Conservation (phyloP, 805 yeast genomes). For the Kodamaea hsintzibuensis region DNA sequence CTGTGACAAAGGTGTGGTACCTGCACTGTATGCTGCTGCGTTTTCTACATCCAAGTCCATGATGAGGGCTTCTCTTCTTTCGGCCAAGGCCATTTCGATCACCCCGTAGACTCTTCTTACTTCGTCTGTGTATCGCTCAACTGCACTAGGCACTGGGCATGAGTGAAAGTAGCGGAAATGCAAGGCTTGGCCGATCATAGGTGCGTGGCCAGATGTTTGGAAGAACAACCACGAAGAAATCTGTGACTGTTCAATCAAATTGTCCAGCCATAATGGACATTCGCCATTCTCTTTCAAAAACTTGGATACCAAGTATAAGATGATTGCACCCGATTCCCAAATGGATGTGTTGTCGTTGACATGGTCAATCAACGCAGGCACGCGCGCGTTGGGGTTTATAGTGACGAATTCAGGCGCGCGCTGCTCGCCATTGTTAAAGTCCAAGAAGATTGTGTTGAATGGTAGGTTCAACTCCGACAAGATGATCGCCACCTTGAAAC, state of each 20-base stretch:
- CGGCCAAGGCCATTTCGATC: slow-evolving; percentile 92
- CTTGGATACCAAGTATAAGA: slow-evolving; percentile 75
- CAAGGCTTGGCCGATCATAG: slow-evolving; percentile 97
- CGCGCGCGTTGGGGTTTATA: slow-evolving; percentile 95
- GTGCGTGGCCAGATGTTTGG: slow-evolving; percentile 96
- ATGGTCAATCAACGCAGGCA: slow-evolving; percentile 93
- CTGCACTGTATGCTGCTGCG: slow-evolving; percentile 83
- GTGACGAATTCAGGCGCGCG: slow-evolving; percentile 90
- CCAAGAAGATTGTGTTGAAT: slow-evolving; percentile 80
- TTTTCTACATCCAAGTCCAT: slow-evolving; percentile 88
- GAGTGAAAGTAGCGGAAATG: slow-evolving; percentile 92
- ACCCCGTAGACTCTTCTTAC: slow-evolving; percentile 93
- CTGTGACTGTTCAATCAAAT: slow-evolving; percentile 76
- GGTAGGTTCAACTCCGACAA: slow-evolving; percentile 78
- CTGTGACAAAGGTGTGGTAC: slow-evolving; percentile 83
- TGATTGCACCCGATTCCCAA: slow-evolving; percentile 96
- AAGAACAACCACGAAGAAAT: slow-evolving; percentile 88
- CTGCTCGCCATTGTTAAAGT: slow-evolving; percentile 86
- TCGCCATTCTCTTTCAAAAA: slow-evolving; percentile 61
- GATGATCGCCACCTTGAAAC: slow-evolving; percentile 91
- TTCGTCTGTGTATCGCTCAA: slow-evolving; percentile 88
- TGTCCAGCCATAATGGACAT: slow-evolving; percentile 79
- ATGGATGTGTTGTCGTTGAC: slow-evolving; percentile 73
- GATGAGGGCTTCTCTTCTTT: slow-evolving; percentile 82
- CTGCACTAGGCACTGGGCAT: slow-evolving; percentile 81